Percentiles rank a stretch among this genome's conserved stretches.
These are phyloP conservation scores for Fusarium globosum DNA, from an alignment of 2,329 filamentous ascomycete genomes.

Conservation along the genomic window DNA sequence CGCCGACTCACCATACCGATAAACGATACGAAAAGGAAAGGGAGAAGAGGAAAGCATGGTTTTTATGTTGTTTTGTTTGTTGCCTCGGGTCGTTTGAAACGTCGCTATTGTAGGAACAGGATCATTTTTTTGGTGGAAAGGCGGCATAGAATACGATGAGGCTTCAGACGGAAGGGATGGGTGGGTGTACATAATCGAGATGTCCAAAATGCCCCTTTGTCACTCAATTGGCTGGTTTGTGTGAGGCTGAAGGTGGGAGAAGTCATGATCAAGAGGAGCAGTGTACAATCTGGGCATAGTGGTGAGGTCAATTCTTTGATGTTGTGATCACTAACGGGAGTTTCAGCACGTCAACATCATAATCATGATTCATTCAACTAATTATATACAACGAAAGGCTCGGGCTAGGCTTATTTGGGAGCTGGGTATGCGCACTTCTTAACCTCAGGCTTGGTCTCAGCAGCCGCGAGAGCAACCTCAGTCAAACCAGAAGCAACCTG, in stretches of 20 bases:
- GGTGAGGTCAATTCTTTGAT: not conserved
- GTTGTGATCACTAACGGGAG: not conserved
- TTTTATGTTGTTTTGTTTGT: conserved; percentile 26
- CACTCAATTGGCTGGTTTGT: conserved; percentile 30
- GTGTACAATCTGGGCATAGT: not conserved
- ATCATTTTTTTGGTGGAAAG: conserved; percentile 19
- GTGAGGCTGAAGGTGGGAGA: not conserved
- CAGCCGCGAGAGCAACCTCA: conserved; percentile 54
- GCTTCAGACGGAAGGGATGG: conserved; percentile 28
- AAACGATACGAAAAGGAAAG: conserved; percentile 48
- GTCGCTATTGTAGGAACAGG: conserved; percentile 35
- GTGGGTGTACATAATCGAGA: conserved; percentile 47
- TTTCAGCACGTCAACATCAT: not conserved
- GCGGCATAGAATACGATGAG: conserved; percentile 11
- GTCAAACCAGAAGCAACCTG: conserved; percentile 61
- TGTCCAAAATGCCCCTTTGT: conserved; percentile 43
- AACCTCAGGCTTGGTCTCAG: conserved; percentile 30
- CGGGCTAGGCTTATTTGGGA: conserved; percentile 3
- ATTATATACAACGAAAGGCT: not conserved
- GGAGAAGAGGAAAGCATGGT: conserved; percentile 22
- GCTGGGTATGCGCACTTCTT: conserved; percentile 30
- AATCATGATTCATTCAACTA: conserved; percentile 14
- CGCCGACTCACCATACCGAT: conserved; percentile 93
- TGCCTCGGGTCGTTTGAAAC: conserved; percentile 26
- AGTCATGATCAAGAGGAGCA: not conserved